Percentiles rank a stretch among this genome's conserved stretches.
These are phyloP conservation scores for Pseudognaphalium luteoalbum DNA, from an alignment of 129 eudicot genomes.

Conservation along the genomic window DNA sequence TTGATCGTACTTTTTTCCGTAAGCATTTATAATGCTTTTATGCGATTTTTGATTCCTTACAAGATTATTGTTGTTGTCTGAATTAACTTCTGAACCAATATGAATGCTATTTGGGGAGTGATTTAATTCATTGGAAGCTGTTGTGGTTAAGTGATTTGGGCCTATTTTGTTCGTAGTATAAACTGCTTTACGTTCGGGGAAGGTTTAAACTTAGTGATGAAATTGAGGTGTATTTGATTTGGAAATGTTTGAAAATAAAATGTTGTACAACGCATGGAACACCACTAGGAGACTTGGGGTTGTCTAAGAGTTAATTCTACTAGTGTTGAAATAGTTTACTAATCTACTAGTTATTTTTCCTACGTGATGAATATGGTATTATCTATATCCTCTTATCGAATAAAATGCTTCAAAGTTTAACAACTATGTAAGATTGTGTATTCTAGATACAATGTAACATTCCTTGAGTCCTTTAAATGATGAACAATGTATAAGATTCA, in stretches of 20 bases:
- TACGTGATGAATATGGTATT: background rate
- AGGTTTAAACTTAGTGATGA: background rate
- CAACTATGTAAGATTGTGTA: background rate
- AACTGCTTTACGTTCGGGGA: background rate
- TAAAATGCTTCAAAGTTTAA: background rate
- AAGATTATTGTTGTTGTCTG: background rate
- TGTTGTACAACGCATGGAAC: background rate
- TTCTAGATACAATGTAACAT: background rate
- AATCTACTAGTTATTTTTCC: background rate
- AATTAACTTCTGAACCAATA: background rate
- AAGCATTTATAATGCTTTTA: background rate
- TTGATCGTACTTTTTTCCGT: too few species aligned
- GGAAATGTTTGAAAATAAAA: background rate
- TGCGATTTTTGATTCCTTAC: background rate
- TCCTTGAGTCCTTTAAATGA: background rate
- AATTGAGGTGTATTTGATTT: background rate
- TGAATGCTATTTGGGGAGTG: too few species aligned
- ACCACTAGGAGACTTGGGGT: background rate
- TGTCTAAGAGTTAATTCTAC: background rate
- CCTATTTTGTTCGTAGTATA: background rate
- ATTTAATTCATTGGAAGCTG: too few species aligned
- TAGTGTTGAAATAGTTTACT: background rate
- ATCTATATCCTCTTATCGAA: background rate
- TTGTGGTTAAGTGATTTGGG: background rate
- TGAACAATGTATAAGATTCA: background rate